Percentiles rank a stretch among this genome's conserved stretches.
Conservation (phyloP, 306 rosid species). For the Boehmeria nivea region DNA sequence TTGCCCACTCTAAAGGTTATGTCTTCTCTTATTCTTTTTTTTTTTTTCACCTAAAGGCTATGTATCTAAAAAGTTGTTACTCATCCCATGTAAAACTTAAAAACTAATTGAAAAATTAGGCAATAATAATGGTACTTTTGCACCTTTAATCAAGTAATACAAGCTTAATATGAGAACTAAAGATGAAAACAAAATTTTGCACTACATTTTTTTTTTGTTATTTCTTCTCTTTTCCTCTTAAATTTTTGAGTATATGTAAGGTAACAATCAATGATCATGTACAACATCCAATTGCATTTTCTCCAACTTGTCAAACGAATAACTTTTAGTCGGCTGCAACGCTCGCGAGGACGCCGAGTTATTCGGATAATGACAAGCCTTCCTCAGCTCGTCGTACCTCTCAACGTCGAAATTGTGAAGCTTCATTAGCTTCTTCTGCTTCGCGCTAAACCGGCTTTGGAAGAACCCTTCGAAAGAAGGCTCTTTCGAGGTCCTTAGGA, state of each 20-base stretch:
- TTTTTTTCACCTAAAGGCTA: too few relatives aligned
- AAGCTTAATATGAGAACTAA: too few relatives aligned
- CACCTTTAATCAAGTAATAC: too few relatives aligned
- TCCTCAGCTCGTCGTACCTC: constrained; percentile 50
- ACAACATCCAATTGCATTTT: constrained; percentile 16
- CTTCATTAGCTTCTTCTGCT: constrained; percentile 63
- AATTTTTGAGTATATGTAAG: background rate
- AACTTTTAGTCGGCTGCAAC: too few relatives aligned
- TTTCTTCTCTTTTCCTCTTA: background rate
- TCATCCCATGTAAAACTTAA: too few relatives aligned
- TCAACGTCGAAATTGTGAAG: constrained; percentile 43
- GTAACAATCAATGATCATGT: constrained; percentile 8
- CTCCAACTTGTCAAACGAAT: constrained; percentile 10
- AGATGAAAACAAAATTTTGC: too few relatives aligned
- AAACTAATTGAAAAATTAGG: background rate
- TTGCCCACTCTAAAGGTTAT: too few relatives aligned
- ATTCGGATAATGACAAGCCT: constrained; percentile 21
- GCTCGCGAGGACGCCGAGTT: background rate
- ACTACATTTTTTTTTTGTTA: background rate
- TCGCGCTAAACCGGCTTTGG: constrained; percentile 46
- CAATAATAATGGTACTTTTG: too few relatives aligned
- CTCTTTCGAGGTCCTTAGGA: constrained; percentile 65
- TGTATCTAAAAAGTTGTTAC: too few relatives aligned
- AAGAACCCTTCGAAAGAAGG: constrained; percentile 71
- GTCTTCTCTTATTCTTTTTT: too few relatives aligned